Evolutionary conservation across 2,329 filamentous ascomycete species (phyloP).

Genomic region (Xylaria multiplex): DNA sequence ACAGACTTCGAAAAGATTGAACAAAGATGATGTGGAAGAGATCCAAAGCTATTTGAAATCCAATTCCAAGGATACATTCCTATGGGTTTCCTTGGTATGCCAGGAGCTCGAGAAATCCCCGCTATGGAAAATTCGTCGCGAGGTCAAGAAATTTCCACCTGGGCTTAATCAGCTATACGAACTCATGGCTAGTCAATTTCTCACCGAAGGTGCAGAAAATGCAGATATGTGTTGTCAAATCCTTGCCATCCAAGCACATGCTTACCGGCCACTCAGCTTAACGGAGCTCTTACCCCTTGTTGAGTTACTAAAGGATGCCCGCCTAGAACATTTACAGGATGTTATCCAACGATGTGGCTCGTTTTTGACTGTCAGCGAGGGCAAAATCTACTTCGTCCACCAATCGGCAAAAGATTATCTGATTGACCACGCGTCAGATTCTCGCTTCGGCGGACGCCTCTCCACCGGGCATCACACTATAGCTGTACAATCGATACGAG

Average conservation of each 20-base stretch:
- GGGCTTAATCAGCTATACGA: constrained; percentile 52
- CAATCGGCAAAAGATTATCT: constrained; percentile 58
- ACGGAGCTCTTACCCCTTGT: constrained; percentile 7
- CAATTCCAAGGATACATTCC: constrained; percentile 55
- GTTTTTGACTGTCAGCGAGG: constrained; percentile 51
- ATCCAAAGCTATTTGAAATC: constrained; percentile 2
- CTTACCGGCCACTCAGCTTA: constrained; percentile 51
- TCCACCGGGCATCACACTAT: constrained; percentile 47
- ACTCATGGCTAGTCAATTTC: constrained; percentile 52
- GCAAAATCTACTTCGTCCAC: constrained; percentile 52
- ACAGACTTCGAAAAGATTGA: not conserved
- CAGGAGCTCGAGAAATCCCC: constrained; percentile 49
- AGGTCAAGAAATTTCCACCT: constrained; percentile 46
- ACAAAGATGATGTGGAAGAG: not conserved
- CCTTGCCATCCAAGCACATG: constrained; percentile 46
- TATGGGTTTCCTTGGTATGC: constrained; percentile 57
- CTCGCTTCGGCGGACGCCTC: constrained; percentile 47
- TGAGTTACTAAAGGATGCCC: constrained; percentile 45
- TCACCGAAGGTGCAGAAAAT: constrained; percentile 43
- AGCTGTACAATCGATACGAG: constrained; percentile 50
- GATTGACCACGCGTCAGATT: constrained; percentile 31
- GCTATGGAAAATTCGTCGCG: too few relatives aligned
- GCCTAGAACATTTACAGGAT: too few relatives aligned
- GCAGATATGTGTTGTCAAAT: constrained; percentile 48
- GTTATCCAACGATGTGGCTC: constrained; percentile 53